A percentile compares a stretch with the other conserved stretches of the same genome.
Evolutionary conservation across 768 basidiomycete genomes (phyloP).

Genomic region (Serendipita sp.): DNA sequence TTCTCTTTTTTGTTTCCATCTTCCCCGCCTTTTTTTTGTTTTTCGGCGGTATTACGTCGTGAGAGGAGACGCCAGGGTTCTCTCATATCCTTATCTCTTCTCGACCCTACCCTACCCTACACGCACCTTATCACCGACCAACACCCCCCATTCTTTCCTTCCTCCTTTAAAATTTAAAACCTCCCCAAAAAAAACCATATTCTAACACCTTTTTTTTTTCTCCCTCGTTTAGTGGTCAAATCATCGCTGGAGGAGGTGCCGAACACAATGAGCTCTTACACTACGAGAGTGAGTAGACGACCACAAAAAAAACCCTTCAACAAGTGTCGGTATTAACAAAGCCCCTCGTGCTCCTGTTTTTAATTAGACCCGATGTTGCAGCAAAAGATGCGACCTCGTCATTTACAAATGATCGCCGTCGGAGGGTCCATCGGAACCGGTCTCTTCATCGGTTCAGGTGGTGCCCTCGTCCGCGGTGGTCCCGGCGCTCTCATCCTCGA

Average conservation of each 20-base stretch:
- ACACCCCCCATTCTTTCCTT: background rate
- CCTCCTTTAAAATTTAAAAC: background rate
- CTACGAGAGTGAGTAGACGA: background rate
- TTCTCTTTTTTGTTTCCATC: background rate
- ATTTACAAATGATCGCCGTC: background rate
- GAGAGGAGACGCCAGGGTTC: no score
- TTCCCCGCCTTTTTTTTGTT: background rate
- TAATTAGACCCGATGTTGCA: conserved; percentile 16
- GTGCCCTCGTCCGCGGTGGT: conserved; percentile 16
- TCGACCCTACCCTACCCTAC: background rate
- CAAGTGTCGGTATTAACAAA: conserved; percentile 10
- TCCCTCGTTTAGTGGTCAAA: background rate
- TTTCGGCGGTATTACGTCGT: no score
- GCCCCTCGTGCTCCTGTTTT: no score
- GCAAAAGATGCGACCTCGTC: conserved; percentile 21
- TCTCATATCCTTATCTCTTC: no score
- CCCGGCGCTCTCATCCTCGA: conserved; percentile 20
- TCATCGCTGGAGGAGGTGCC: background rate
- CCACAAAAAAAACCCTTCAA: conserved; percentile 4
- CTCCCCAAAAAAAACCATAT: background rate
- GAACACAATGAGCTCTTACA: background rate
- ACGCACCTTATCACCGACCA: no score
- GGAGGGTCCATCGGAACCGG: conserved; percentile 15
- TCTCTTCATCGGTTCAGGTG: conserved; percentile 20
- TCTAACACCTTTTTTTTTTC: background rate